These are phyloP conservation scores for Juncus inflexus DNA, from an alignment of 176 grass and related monocot genomes.

Conservation along the genomic window DNA sequence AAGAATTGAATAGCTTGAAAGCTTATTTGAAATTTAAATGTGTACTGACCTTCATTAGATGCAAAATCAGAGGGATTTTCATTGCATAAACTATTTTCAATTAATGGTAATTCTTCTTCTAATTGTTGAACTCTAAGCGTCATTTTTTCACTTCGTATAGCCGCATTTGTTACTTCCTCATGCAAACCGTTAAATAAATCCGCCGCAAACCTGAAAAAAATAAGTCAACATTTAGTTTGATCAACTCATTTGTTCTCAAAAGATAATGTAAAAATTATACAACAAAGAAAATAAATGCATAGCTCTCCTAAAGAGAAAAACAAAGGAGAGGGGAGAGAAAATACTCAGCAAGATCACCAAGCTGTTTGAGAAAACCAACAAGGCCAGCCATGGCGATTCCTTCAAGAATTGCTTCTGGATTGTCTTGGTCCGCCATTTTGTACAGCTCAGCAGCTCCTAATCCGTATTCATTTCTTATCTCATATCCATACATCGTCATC, in stretches of 20 bases:
- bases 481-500: conserved; percentile 68
- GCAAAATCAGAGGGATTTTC: conserved; percentile 38
- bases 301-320: not conserved
- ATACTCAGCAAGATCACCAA: conserved; percentile 89
- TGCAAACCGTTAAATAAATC: conserved; percentile 69
- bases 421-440: conserved; percentile 42
- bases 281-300: not conserved
- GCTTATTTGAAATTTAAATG: conserved; percentile 2
- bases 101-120: conserved; percentile 62
- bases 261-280: not conserved
- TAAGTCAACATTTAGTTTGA: no score
- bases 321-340: not conserved
- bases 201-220: conserved; percentile 44
- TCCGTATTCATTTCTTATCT: conserved; percentile 68
- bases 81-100: conserved; percentile 42
- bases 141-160: conserved; percentile 58
- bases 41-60: conserved; percentile 52
- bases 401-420: conserved; percentile 84
- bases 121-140: conserved; percentile 67
- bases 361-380: conserved; percentile 76
- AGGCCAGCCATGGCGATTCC: conserved; percentile 80
- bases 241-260: not conserved
- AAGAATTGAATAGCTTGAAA: not conserved
- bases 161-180: conserved; percentile 55
- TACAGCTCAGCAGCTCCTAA: conserved; percentile 60